These are phyloP conservation scores for Penicillium samsonianum DNA, from an alignment of 495 filamentous ascomycete species.

Conservation along the genomic window DNA sequence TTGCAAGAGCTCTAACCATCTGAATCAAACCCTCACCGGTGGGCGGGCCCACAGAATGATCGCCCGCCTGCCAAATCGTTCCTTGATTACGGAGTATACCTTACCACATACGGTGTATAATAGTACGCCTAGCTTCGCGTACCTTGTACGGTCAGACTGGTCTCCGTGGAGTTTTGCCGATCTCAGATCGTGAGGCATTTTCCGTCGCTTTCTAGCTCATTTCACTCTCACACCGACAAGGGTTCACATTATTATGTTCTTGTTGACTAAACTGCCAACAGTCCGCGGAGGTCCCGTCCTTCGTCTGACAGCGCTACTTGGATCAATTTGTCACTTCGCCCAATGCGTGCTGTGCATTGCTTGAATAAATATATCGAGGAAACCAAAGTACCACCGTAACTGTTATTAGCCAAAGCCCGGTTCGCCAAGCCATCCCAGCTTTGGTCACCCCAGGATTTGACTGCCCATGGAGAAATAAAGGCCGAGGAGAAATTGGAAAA, in stretches of 20 bases:
- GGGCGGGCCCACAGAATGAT: conserved; percentile 31
- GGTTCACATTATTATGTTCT: neutral
- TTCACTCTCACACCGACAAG: neutral
- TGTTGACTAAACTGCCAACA: no score
- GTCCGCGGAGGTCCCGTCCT: neutral
- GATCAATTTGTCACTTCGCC: neutral
- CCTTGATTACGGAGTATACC: conserved; percentile 13
- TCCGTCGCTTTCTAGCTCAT: conserved; percentile 1
- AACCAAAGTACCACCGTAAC: neutral
- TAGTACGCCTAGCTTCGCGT: neutral
- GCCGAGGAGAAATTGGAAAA: no score
- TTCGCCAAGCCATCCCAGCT: conserved; percentile 31
- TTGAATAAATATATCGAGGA: no score
- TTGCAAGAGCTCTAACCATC: conserved; percentile 17
- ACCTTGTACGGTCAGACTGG: neutral
- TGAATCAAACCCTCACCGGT: conserved; percentile 35
- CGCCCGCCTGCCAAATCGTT: conserved; percentile 33
- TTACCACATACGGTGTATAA: neutral
- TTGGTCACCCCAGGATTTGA: conserved; percentile 25
- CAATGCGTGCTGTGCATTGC: no score
- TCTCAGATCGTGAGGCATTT: conserved; percentile 21
- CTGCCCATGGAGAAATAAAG: conserved; percentile 26
- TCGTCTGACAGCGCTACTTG: neutral
- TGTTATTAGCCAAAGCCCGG: conserved; percentile 13
- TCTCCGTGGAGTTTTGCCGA: conserved; percentile 8